phyloP scores from a whole-genome alignment of 139 green algal species.

The Zygnema cylindricum region DNA sequence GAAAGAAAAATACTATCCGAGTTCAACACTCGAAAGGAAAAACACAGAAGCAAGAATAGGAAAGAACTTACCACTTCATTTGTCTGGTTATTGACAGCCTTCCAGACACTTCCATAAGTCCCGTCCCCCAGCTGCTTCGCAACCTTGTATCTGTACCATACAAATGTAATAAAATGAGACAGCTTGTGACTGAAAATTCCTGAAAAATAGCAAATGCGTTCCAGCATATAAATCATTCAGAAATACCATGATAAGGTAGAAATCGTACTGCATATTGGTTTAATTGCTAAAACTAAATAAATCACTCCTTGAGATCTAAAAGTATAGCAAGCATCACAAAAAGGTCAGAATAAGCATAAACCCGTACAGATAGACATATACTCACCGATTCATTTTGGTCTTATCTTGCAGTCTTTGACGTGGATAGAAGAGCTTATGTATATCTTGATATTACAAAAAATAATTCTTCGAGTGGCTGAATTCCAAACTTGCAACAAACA shows the following conservation, averaged over 20 bases:
- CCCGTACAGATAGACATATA: no score
- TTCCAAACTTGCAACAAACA: background rate
- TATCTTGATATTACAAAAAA: background rate
- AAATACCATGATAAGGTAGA: no score
- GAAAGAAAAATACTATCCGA: slow-evolving; percentile 11
- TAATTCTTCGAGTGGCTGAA: background rate
- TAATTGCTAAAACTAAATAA: no score
- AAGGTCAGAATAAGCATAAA: no score
- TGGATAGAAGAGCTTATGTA: background rate
- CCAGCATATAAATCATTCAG: no score
- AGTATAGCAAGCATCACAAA: no score
- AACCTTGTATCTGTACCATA: slow-evolving; percentile 85
- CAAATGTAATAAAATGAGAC: no score
- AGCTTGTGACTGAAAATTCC: no score
- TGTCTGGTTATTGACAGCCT: slow-evolving; percentile 87
- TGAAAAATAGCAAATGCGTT: no score
- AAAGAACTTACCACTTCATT: slow-evolving; percentile 81
- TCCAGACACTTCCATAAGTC: slow-evolving; percentile 95
- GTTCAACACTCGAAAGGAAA: no score
- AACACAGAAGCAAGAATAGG: background rate
- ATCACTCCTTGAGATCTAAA: no score
- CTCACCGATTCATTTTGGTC: background rate
- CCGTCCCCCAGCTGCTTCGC: slow-evolving; percentile 92
- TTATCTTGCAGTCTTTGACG: background rate
- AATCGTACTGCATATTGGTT: no score